Base-by-base conservation (phyloP, 306 rosid species). In the Prunus dulcis region DNA sequence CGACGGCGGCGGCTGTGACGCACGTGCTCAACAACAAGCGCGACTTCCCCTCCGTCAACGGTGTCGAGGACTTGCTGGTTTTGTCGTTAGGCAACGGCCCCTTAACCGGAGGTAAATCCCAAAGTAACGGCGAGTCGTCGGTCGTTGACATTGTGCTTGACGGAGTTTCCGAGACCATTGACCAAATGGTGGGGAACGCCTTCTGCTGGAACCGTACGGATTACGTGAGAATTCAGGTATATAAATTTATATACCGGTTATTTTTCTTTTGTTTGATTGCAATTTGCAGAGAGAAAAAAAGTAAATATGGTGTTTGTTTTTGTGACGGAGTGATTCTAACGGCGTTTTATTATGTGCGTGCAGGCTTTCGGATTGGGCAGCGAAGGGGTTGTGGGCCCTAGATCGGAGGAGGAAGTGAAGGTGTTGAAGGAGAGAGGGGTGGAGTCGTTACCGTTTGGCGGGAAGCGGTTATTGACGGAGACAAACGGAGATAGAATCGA, bases 361-460 rank as follows among this genome's bases (percentile, higher is more conserved):
- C 96, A 94, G 98, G 93, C 90, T 34, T 86, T 84, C 64, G 90
- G 92, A 67, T 75, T 89, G 80, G 87, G 81, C 45, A 78, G 53
- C 13, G 90, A 82, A 45, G 85, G 75, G 51, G 18, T 49, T 76
- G 75, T 46, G 65, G 82, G 76, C 32, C 77, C 52, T 67, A 73
- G 50, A 78, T 72, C 51, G 73, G 82, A 30, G 84, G 88, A 71
- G 13, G 89, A 86, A 72, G 85, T 27, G 66, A 89, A 79, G 58
- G 92, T 95, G 78, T 73, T 95, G 83, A 83, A 81, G 55, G 97
- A 92, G 75, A 87, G 86, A 71, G 92, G 93, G 1, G 83, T 91
- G 18, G 97, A 95, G 80, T 88, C 99, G 87, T 83, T 92, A 66
- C 93, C 99, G 73, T 95, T 92, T 92, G 99, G 99, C 87, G 97